phyloP scores from a whole-genome alignment of 2,329 filamentous ascomycete genomes.

The Phoma sp. region DNA sequence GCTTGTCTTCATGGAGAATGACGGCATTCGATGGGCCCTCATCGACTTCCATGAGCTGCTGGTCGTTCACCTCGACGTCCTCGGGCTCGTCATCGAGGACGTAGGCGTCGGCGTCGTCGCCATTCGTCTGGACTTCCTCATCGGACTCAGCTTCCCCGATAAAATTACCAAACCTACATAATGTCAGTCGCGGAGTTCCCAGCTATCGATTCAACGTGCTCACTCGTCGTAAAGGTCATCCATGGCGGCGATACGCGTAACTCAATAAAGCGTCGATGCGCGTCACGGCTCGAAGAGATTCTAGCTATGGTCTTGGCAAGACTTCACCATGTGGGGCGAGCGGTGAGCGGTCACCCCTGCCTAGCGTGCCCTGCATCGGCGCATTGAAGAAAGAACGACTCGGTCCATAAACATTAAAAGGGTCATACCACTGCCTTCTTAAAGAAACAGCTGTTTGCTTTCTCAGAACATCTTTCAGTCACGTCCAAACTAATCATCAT shows the following conservation, averaged over 20 bases:
- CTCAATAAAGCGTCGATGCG: conserved; percentile 24
- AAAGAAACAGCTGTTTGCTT: conserved; percentile 5
- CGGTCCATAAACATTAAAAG: too few relatives aligned
- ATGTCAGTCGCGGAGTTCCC: conserved; percentile 22
- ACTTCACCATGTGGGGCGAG: neutral
- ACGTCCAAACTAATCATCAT: conserved; percentile 57
- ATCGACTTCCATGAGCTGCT: conserved; percentile 94
- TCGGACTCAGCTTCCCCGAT: conserved; percentile 94
- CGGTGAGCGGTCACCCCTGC: conserved; percentile 29
- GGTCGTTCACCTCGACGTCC: conserved; percentile 60
- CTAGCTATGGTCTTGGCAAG: conserved; percentile 22
- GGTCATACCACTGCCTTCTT: too few relatives aligned
- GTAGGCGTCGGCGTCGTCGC: conserved; percentile 79
- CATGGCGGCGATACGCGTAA: conserved; percentile 60
- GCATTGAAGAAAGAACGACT: neutral
- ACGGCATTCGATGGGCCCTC: conserved; percentile 94
- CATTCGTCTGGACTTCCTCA: conserved; percentile 79
- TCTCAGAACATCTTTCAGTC: conserved; percentile 9
- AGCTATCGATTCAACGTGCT: conserved; percentile 7
- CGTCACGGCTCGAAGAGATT: conserved; percentile 36
- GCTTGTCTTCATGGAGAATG: conserved; percentile 98
- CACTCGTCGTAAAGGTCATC: conserved; percentile 98
- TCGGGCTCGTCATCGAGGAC: conserved; percentile 69
- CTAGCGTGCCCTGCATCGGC: conserved; percentile 23
- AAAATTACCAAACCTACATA: conserved; percentile 88